Percentiles rank a stretch among this genome's conserved stretches.
These are phyloP conservation scores for Ogataea hybrid DNA, from an alignment of 1,139 yeast species.

Conservation along the genomic window DNA sequence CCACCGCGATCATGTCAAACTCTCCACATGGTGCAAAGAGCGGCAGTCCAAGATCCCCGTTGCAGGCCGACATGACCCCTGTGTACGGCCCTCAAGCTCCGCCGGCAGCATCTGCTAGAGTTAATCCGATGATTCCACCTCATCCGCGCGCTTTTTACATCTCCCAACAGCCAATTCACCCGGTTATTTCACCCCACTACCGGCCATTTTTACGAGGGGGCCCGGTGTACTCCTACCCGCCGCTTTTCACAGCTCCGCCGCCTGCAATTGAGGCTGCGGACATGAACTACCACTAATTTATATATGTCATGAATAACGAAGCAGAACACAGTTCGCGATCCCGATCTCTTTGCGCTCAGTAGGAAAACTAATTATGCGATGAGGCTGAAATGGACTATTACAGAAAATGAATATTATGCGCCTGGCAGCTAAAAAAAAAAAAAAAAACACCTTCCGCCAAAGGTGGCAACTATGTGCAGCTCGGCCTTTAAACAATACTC, in stretches of 20 bases:
- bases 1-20: not conserved
- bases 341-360: no score
- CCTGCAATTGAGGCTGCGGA: not conserved
- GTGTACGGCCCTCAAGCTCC: not conserved
- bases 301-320: not conserved
- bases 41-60: not conserved
- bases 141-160: constrained; percentile 1
- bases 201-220: not conserved
- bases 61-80: not conserved
- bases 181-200: not conserved
- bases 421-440: no score
- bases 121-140: not conserved
- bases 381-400: no score
- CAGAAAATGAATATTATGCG: no score
- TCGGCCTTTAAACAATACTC: no score
- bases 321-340: no score
- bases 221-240: not conserved
- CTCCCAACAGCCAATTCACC: constrained; percentile 3
- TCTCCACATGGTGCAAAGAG: not conserved
- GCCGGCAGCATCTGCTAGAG: not conserved
- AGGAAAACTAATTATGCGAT: no score
- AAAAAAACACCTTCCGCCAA: no score
- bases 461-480: no score
- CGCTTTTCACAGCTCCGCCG: not conserved
- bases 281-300: not conserved